These are phyloP conservation scores for Candida namnaoensis DNA, from an alignment of 805 yeast species.

Conservation along the genomic window DNA sequence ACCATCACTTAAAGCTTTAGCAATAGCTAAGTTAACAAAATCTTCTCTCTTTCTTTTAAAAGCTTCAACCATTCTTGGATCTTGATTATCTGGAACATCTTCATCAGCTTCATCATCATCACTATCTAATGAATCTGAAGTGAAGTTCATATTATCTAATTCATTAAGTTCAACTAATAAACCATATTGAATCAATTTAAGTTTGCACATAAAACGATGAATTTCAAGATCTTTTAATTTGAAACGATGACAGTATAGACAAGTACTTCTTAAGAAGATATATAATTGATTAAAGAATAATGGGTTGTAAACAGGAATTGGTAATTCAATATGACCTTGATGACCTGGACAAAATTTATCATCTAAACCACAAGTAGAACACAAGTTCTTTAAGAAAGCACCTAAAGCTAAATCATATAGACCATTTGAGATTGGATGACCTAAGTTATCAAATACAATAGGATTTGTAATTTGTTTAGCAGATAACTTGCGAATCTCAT, in stretches of 20 bases:
- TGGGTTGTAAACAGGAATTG: slow-evolving; percentile 93
- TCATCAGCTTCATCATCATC: slow-evolving; percentile 44
- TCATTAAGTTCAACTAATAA: slow-evolving; percentile 69
- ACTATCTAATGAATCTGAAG: slow-evolving; percentile 28
- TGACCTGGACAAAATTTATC: slow-evolving; percentile 97
- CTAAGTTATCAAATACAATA: slow-evolving; percentile 89
- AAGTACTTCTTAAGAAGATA: slow-evolving; percentile 71
- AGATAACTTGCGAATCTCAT: slow-evolving; percentile 77
- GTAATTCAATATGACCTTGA: slow-evolving; percentile 95
- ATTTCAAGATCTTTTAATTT: slow-evolving; percentile 60
- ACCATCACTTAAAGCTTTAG: slow-evolving; percentile 69
- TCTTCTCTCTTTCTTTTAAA: slow-evolving; percentile 53
- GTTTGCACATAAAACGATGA: slow-evolving; percentile 70
- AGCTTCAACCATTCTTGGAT: slow-evolving; percentile 33
- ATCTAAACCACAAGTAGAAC: slow-evolving; percentile 94
- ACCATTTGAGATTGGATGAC: slow-evolving; percentile 93
- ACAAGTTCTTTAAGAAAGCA: slow-evolving; percentile 76
- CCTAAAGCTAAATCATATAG: slow-evolving; percentile 93
- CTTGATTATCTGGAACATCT: slow-evolving; percentile 20
- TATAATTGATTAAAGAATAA: slow-evolving; percentile 88
- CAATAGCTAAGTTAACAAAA: slow-evolving; percentile 65
- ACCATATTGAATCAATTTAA: slow-evolving; percentile 81
- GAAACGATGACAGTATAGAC: slow-evolving; percentile 88
- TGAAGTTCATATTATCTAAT: slow-evolving; percentile 50
- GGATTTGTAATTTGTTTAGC: slow-evolving; percentile 96